These are phyloP conservation scores for Dimargaris cristalligena DNA, from an alignment of 192 early-diverging fungal genomes.

Conservation along the genomic window DNA sequence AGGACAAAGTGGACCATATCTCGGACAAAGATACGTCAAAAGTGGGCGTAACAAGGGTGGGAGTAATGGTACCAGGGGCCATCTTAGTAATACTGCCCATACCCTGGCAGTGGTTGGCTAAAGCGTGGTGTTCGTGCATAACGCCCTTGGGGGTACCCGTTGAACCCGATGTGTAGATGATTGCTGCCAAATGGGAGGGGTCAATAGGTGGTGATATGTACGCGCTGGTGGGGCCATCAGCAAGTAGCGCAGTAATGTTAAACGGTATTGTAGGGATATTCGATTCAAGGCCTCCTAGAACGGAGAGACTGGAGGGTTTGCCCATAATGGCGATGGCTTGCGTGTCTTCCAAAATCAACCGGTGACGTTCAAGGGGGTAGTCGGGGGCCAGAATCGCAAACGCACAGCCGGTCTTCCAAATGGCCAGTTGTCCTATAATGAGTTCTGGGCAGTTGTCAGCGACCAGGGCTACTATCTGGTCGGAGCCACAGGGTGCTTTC, in stretches of 20 bases:
- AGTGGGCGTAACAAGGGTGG: neutral
- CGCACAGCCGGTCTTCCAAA: neutral
- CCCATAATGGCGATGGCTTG: neutral
- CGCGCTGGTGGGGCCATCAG: neutral
- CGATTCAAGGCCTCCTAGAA: neutral
- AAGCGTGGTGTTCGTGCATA: neutral
- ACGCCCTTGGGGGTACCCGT: neutral
- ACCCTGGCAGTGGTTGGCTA: neutral
- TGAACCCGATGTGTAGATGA: neutral
- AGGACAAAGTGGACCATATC: neutral
- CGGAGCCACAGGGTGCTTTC: no score
- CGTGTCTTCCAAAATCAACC: neutral
- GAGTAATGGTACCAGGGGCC: neutral
- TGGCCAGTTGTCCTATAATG: neutral
- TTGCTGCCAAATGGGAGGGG: neutral
- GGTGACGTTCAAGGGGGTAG: neutral
- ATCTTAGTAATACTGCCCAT: neutral
- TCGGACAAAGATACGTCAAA: neutral
- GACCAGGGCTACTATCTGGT: neutral
- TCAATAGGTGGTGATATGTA: neutral
- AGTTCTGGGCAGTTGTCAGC: neutral
- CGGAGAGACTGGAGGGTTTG: neutral
- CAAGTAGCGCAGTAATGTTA: neutral
- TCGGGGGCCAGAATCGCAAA: neutral
- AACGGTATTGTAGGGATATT: neutral